phyloP scores from a whole-genome alignment of 129 eudicot species.

The Cynara cardunculus region DNA sequence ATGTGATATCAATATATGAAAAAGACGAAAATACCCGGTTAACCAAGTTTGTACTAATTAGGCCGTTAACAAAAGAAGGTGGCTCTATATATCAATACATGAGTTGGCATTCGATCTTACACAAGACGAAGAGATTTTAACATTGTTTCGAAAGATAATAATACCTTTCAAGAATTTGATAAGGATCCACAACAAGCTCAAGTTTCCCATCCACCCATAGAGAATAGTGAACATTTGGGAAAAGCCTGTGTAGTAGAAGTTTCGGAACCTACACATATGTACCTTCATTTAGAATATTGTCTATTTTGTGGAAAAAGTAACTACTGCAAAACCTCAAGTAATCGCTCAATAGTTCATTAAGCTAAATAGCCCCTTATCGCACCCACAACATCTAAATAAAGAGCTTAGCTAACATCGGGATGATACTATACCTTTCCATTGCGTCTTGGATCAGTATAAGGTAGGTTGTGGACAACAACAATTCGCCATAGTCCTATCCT shows the following conservation, averaged over 20 bases:
- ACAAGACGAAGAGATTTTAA: not conserved
- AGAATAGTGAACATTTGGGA: slow-evolving; percentile 83
- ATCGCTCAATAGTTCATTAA: not conserved
- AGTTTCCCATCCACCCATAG: slow-evolving; percentile 98
- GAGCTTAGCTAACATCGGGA: no score
- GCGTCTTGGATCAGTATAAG: slow-evolving; percentile 88
- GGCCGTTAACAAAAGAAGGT: no score
- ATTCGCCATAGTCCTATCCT: slow-evolving; percentile 84
- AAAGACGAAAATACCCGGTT: no score
- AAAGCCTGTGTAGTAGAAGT: slow-evolving; percentile 89
- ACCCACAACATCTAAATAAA: no score
- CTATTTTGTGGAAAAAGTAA: not conserved
- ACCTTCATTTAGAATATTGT: not conserved
- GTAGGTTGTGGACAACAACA: slow-evolving; percentile 76
- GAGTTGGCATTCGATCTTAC: not conserved
- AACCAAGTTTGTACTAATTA: no score
- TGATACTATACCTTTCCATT: slow-evolving; percentile 69
- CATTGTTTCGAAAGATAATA: not conserved
- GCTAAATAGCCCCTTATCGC: not conserved
- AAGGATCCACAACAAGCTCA: slow-evolving; percentile 94
- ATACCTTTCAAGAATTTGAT: slow-evolving; percentile 94
- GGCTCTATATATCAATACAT: not conserved
- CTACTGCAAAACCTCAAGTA: not conserved
- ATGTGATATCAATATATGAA: no score
- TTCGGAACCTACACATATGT: slow-evolving; percentile 64